These are phyloP conservation scores for Physaria fendleri DNA, from an alignment of 345 rosid species.

Conservation along the genomic window DNA sequence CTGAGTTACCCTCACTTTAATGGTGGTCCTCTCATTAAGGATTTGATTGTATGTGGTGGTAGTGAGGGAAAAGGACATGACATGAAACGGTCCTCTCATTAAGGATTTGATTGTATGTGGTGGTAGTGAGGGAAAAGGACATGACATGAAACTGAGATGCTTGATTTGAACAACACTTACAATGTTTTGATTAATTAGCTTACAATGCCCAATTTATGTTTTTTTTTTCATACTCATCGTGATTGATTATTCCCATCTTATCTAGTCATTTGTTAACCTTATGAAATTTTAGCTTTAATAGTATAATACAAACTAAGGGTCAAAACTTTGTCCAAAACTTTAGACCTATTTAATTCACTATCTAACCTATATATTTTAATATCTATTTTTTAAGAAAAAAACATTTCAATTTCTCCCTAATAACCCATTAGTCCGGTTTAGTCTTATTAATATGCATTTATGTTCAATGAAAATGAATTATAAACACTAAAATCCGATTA, in stretches of 20 bases:
- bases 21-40: slow-evolving; percentile 17
- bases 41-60: slow-evolving; percentile 12
- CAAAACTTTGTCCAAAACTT: too few species aligned
- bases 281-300: not conserved
- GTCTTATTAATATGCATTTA: too few species aligned
- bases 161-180: not conserved
- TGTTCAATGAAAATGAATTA: too few species aligned
- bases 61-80: not conserved
- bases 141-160: not conserved
- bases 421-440: too few species aligned
- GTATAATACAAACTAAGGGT: not conserved
- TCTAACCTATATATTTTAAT: too few species aligned
- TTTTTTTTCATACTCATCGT: not conserved
- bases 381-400: too few species aligned
- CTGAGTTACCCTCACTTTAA: not conserved
- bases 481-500: too few species aligned
- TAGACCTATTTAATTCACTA: too few species aligned
- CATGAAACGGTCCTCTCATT: slow-evolving; percentile 20
- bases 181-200: not conserved
- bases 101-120: slow-evolving; percentile 10
- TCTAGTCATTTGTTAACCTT: not conserved
- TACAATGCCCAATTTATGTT: not conserved
- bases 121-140: not conserved
- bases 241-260: not conserved
- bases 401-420: too few species aligned